Base-by-base conservation (phyloP, 139 green algal genomes). In the Chlamydomonas sp. region DNA sequence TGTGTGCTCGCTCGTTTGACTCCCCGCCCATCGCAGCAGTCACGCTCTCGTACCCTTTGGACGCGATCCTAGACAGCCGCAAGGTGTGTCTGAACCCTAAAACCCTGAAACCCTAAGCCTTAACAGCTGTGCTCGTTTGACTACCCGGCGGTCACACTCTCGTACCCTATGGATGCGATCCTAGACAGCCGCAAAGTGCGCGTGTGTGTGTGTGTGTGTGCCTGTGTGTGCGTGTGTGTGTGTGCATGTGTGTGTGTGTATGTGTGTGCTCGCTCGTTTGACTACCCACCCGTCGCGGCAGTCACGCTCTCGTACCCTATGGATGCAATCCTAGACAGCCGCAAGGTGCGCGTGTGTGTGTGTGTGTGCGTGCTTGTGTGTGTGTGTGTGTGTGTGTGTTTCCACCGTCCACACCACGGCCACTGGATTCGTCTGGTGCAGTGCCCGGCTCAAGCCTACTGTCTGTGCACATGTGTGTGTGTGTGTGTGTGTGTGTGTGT, bases 241-340 rank as follows among this genome's bases (percentile, higher is more conserved):
- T n/a, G n/a, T n/a, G n/a, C n/a, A n/a, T n/a, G n/a, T n/a, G n/a
- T n/a, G n/a, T n/a, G n/a, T n/a, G n/a, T n/a, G n/a, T n/a, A n/a
- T n/a, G n/a, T n/a, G n/a, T n/a, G n/a, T n/a, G n/a, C n/a, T n/a
- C 73, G 73, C 24, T 74, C 62, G 6, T 92, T 99, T 73, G 93
- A 98, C 85, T 99, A 99, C 82, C 94, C 94, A 0, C 93, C 94
- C 3, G 94, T 99, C 57, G 88, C 67, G 20, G 92, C 94, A 26
- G 91, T 98, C n/a, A 97, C 93, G 2, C 68, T 99, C 10, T 76
- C 84, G 2, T 96, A 95, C 76, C 91, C 91, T 5, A 62, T 73
- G 29, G 76, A 69, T 0, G 84, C 90, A 1, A 69, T 99, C 24
- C 75, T 80, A 1, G 73, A 90, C 2, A 90, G 97, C 73, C 82